phyloP scores from a whole-genome alignment of 208 protist genomes.

The Trypanosoma congolense region DNA sequence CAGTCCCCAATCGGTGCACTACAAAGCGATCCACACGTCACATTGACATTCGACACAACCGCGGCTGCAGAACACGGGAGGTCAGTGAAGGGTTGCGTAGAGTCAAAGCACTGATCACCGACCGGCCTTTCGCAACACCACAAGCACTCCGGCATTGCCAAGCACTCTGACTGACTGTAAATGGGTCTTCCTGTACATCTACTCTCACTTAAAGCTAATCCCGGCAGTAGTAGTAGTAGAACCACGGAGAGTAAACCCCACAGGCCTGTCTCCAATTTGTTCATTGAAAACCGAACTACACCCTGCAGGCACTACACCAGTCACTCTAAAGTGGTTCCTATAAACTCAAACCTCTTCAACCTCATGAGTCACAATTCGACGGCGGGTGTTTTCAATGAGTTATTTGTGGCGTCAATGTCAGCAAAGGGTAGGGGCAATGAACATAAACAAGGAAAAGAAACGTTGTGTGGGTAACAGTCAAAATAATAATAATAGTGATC shows the following conservation, averaged over 20 bases:
- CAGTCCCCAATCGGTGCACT: constrained; percentile 5
- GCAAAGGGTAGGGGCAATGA: too few relatives aligned
- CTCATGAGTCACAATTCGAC: too few relatives aligned
- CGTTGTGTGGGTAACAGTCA: too few relatives aligned
- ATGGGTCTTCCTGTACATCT: constrained; percentile 13
- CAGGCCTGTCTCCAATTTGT: background rate
- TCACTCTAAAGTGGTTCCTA: too few relatives aligned
- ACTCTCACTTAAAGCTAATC: background rate
- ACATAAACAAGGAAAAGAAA: too few relatives aligned
- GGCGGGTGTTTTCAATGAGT: too few relatives aligned
- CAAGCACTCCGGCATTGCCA: constrained; percentile 19
- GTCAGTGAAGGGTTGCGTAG: background rate
- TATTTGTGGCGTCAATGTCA: too few relatives aligned
- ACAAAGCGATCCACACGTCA: constrained; percentile 32
- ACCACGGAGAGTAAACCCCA: background rate
- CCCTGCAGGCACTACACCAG: too few relatives aligned
- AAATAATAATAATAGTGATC: too few relatives aligned
- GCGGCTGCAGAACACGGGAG: constrained; percentile 16
- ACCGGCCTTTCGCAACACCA: constrained; percentile 36
- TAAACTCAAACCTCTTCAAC: too few relatives aligned
- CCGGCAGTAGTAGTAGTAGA: background rate
- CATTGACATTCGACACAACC: constrained; percentile 8
- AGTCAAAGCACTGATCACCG: constrained; percentile 32
- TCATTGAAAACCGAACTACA: background rate
- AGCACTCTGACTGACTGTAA: constrained; percentile 31